Conservation (phyloP, 441 rosid genomes). For the Erodium moschatum region DNA sequence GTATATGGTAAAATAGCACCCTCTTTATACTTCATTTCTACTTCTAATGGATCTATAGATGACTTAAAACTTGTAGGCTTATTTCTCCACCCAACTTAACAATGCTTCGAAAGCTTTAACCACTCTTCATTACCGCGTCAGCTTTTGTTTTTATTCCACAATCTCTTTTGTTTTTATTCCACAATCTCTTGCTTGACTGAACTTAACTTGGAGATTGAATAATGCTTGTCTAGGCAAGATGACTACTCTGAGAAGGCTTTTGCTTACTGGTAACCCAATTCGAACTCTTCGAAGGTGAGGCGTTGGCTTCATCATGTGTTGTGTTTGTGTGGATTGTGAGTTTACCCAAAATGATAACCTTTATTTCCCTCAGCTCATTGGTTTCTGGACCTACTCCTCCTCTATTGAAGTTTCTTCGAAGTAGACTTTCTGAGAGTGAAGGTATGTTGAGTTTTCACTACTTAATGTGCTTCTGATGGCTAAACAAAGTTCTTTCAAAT, state of each 20-base stretch:
- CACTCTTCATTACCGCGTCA: background rate
- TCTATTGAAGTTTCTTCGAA: slow-evolving; percentile 67
- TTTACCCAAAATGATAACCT: slow-evolving; percentile 11
- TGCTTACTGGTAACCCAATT: slow-evolving; percentile 75
- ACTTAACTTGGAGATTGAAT: background rate
- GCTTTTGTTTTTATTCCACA: background rate
- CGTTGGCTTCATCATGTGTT: slow-evolving; percentile 15
- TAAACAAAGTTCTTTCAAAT: slow-evolving; percentile 11
- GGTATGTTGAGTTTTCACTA: slow-evolving; percentile 28
- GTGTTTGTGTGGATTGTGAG: slow-evolving; percentile 19
- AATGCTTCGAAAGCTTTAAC: background rate
- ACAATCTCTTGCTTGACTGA: background rate
- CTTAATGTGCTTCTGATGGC: background rate
- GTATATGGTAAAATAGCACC: background rate
- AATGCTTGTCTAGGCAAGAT: slow-evolving; percentile 56
- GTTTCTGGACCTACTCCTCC: slow-evolving; percentile 87
- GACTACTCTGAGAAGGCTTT: slow-evolving; percentile 67
- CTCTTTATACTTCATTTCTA: background rate
- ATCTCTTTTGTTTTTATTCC: no score
- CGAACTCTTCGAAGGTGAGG: slow-evolving; percentile 78
- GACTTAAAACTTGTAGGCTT: background rate
- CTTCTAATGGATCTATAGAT: background rate
- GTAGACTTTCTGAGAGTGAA: slow-evolving; percentile 69
- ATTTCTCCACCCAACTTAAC: slow-evolving; percentile 6
- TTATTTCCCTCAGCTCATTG: slow-evolving; percentile 46